Evolutionary conservation across 257 asterid genomes (phyloP), one percentile per base, ranked within the genome.

Genomic region (Solanum chiquidenum): DNA sequence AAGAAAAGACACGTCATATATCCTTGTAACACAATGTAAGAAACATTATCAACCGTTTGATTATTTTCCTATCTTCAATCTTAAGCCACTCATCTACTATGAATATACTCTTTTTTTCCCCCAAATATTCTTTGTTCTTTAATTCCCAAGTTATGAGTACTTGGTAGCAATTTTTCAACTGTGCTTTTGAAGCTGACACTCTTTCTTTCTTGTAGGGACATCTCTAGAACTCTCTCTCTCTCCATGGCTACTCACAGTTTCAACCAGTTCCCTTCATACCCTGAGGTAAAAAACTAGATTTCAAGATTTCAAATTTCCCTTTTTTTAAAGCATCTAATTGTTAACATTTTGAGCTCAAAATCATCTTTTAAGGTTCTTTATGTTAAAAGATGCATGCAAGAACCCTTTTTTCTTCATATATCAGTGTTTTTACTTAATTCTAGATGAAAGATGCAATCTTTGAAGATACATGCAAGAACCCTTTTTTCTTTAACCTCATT

Each of bases 181-280:
- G 88, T 86, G 87, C 62, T 69, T 68, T 82, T 40, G 88, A 86
- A 86, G 83, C 90, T 55, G 87, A 85, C 86, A 21, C 71, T 66
- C 58, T 68, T 75, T 69, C 46, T 33, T 33, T 55, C 82, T 75
- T 75, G 73, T 29, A 20, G 86, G 86, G 87, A 88, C 85, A 83
- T 29, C 87, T 34, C 20, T 37, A 35, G 31, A 74, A 37, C 42
- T 79, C 46, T 79, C 34, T 83, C 64, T 9, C 31, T 21, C 29
- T 27, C 31, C 88, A 94, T 95, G 98, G 97, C 98, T 85, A 92
- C 96, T 87, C 92, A 93, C 83, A 95, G 90, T 86, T 76, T 88
- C 90, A 89, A 64, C 89, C 91, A 77, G 84, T 91, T 92, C 87
- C 90, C 97, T 82, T 88, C 95, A 14, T 92, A 94, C 91, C 97